A percentile compares a stretch with the other conserved stretches of the same genome.
Conservation (phyloP, 352 stramenopile species). For the Globisporangium okanoganense region DNA sequence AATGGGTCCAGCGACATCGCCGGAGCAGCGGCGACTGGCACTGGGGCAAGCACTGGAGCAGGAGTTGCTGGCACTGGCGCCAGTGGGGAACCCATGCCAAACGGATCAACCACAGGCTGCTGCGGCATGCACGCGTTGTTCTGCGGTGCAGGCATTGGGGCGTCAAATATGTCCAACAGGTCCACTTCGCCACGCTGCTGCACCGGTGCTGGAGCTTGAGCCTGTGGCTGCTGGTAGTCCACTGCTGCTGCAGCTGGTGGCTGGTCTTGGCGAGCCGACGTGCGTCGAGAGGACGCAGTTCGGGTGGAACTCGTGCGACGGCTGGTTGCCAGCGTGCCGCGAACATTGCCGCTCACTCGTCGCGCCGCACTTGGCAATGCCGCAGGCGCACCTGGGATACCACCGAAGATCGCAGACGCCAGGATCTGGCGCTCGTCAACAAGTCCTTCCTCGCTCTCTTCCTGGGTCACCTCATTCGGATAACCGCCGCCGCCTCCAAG, state of each 20-base stretch:
- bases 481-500: slow-evolving; percentile 29
- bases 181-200: slow-evolving; percentile 68
- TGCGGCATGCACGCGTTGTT: slow-evolving; percentile 27
- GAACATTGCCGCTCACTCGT: slow-evolving; percentile 31
- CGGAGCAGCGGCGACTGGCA: slow-evolving; percentile 14
- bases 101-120: slow-evolving; percentile 45
- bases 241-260: neutral
- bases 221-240: slow-evolving; percentile 25
- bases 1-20: slow-evolving; percentile 59
- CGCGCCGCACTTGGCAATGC: slow-evolving; percentile 34
- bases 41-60: slow-evolving; percentile 5
- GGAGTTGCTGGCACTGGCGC: slow-evolving; percentile 25
- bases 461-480: slow-evolving; percentile 36
- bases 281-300: slow-evolving; percentile 22
- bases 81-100: slow-evolving; percentile 45
- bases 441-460: slow-evolving; percentile 48
- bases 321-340: slow-evolving; percentile 8
- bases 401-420: slow-evolving; percentile 96
- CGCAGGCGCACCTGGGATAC: slow-evolving; percentile 80
- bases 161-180: slow-evolving; percentile 84
- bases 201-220: slow-evolving; percentile 16
- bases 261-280: slow-evolving; percentile 37
- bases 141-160: slow-evolving; percentile 31
- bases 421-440: slow-evolving; percentile 83
- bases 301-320: slow-evolving; percentile 34